Evolutionary conservation across 495 filamentous ascomycete genomes (phyloP).

Genomic region (Annulohypoxylon stygium): DNA sequence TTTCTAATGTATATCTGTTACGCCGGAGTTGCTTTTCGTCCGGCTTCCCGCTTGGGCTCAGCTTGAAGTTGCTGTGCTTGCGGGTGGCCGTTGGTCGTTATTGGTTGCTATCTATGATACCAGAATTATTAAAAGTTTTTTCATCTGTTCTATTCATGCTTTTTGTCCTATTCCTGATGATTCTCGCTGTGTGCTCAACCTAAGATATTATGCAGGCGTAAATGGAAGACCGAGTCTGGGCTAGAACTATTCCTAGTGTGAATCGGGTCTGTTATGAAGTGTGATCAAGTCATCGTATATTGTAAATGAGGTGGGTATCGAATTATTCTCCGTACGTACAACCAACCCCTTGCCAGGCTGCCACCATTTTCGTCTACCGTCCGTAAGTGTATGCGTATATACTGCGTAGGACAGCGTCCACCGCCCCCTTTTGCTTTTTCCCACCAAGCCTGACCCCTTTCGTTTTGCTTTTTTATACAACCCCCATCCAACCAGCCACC

Average conservation of each 20-base stretch:
- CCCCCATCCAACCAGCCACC: neutral
- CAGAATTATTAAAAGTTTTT: constrained; percentile 38
- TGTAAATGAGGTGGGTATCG: constrained; percentile 46
- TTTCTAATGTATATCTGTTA: constrained; percentile 11
- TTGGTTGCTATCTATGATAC: constrained; percentile 33
- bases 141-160: constrained; percentile 1
- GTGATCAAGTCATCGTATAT: constrained; percentile 13
- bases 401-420: neutral
- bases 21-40: neutral
- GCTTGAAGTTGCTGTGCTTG: neutral
- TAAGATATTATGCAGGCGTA: neutral
- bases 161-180: neutral
- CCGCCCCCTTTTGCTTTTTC: neutral
- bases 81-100: neutral
- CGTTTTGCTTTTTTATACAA: neutral
- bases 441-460: neutral
- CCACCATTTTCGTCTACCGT: neutral
- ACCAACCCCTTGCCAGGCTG: constrained; percentile 7
- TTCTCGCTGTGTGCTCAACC: neutral
- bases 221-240: neutral
- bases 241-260: neutral
- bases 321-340: constrained; percentile 19
- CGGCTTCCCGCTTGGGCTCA: neutral
- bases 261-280: neutral
- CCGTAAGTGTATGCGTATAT: neutral